These are phyloP conservation scores for Talaromyces wortmannii DNA, from an alignment of 495 filamentous ascomycete species.

Conservation along the genomic window DNA sequence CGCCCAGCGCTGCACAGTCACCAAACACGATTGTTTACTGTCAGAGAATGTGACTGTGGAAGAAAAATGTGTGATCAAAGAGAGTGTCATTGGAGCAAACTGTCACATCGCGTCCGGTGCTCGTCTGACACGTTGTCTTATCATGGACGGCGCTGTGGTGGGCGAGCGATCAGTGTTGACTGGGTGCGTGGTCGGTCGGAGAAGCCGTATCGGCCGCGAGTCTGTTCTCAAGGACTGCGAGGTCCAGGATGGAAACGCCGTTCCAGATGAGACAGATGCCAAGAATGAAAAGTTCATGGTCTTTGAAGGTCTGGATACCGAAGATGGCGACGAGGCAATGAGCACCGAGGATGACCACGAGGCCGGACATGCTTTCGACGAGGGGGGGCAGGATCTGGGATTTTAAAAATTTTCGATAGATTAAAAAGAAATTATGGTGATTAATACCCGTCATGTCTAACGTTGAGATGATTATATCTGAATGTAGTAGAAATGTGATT, in stretches of 20 bases:
- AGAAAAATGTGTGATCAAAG: slow-evolving; percentile 78
- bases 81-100: slow-evolving; percentile 78
- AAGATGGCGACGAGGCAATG: slow-evolving; percentile 29
- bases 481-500: no score
- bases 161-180: slow-evolving; percentile 70
- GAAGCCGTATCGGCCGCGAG: slow-evolving; percentile 68
- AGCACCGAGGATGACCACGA: slow-evolving; percentile 18
- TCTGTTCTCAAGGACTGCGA: slow-evolving; percentile 78
- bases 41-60: slow-evolving; percentile 81
- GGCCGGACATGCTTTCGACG: slow-evolving; percentile 11
- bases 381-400: slow-evolving; percentile 16
- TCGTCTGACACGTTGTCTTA: slow-evolving; percentile 70
- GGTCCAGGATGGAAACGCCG: slow-evolving; percentile 78
- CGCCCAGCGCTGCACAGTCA: slow-evolving; percentile 68
- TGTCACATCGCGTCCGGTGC: slow-evolving; percentile 76
- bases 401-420: slow-evolving; percentile 3
- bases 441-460: neutral
- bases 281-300: slow-evolving; percentile 84
- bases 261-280: slow-evolving; percentile 73
- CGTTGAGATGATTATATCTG: no score
- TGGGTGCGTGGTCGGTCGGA: slow-evolving; percentile 73
- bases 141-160: slow-evolving; percentile 87
- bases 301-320: slow-evolving; percentile 66
- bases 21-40: slow-evolving; percentile 67
- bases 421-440: neutral